Conservation (phyloP, 257 asterid genomes). For the Solanum etuberosum region DNA sequence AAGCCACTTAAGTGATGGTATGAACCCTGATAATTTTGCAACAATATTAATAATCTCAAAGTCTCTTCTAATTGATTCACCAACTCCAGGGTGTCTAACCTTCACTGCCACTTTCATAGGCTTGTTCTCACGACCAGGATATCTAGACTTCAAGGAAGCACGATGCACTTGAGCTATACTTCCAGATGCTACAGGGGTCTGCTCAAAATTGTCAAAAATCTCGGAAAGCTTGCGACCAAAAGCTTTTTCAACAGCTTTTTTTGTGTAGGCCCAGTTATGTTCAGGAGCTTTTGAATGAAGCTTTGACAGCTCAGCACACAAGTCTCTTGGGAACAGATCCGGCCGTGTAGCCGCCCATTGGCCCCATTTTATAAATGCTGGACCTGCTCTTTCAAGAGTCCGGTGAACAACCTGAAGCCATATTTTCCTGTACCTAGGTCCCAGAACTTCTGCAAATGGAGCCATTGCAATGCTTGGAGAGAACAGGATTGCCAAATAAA, state of each 20-base stretch:
- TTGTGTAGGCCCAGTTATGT: conserved; percentile 73
- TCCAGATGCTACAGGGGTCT: conserved; percentile 84
- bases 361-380: conserved; percentile 98
- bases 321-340: conserved; percentile 76
- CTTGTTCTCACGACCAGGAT: conserved; percentile 46
- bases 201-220: conserved; percentile 73
- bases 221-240: conserved; percentile 60
- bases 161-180: conserved; percentile 90
- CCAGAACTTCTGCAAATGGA: conserved; percentile 79
- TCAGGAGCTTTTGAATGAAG: conserved; percentile 92
- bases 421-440: conserved; percentile 51
- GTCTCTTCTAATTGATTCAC: conserved; percentile 80
- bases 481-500: conserved; percentile 56
- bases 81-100: conserved; percentile 91
- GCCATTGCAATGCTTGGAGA: conserved; percentile 83
- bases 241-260: conserved; percentile 58
- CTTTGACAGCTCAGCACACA: conserved; percentile 78
- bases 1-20: conserved; percentile 73
- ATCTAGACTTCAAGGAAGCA: conserved; percentile 48
- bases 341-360: conserved; percentile 99
- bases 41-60: conserved; percentile 62
- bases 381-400: conserved; percentile 89
- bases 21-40: conserved; percentile 49
- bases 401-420: conserved; percentile 85
- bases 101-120: conserved; percentile 74